These are phyloP conservation scores for Purpureocillium takamizusanense DNA, from an alignment of 2,329 filamentous ascomycete species.

Conservation along the genomic window DNA sequence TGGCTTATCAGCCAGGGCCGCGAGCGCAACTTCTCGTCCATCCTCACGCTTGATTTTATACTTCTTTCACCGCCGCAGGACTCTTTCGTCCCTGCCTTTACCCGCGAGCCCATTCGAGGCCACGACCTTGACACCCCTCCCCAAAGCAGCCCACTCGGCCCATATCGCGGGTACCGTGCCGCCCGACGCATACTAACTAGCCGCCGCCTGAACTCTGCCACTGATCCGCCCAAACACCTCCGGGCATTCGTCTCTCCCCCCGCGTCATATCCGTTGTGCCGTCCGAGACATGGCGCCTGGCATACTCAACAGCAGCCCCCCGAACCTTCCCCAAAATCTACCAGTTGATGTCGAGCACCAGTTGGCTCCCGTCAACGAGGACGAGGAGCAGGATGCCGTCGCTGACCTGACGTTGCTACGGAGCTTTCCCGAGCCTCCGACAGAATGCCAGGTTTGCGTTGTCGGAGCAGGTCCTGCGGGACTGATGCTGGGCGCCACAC, in stretches of 20 bases:
- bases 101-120: too few species aligned
- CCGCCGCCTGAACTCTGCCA: too few species aligned
- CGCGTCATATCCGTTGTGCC: neutral
- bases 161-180: too few species aligned
- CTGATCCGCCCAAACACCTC: too few species aligned
- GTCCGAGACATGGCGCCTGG: conserved; percentile 11
- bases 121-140: too few species aligned
- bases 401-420: conserved; percentile 39
- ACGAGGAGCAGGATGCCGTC: conserved; percentile 24
- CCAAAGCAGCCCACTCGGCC: too few species aligned
- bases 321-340: neutral
- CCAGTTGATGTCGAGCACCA: conserved; percentile 7
- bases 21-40: too few species aligned
- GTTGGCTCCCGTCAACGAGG: conserved; percentile 11
- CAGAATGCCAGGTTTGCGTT: conserved; percentile 39
- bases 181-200: too few species aligned
- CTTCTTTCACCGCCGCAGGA: too few species aligned
- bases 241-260: neutral
- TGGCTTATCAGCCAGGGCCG: too few species aligned
- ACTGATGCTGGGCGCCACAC: conserved; percentile 43
- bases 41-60: too few species aligned
- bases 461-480: conserved; percentile 48
- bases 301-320: conserved; percentile 6
- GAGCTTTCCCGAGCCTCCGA: conserved; percentile 37
- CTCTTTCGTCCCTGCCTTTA: too few species aligned